Base-by-base conservation (phyloP, 1,139 yeast species). In the Debaryomycetaceae sp. region DNA sequence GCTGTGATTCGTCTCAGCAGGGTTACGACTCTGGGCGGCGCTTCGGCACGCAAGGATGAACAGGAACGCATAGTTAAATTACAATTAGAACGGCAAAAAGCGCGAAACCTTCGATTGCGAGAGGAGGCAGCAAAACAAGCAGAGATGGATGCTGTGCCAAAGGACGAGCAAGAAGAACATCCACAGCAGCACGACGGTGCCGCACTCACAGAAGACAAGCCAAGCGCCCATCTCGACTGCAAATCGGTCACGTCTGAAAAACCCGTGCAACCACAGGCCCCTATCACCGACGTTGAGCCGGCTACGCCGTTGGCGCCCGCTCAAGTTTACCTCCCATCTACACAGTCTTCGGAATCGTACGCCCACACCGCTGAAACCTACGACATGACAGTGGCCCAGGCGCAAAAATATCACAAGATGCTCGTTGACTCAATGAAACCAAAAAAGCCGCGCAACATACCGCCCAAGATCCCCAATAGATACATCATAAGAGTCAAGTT, bases 361-460 rank as follows among this genome's bases (percentile, higher is more conserved):
- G 67, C 65, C 23, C 66, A 66, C 36, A 70, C 71, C 2, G 71
- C 65, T 13, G 62, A 57, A 30, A 72, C 66, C 30, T 74, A 72
- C 44, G 70, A 71, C 23, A 48, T 75, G 45, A 70, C 80, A 0
- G 61, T 72, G 2, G 56, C 66, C 7, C 79, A 75, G 37, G 80
- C 77, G 1, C 68, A 67, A 41, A 59, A 58, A 11, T 77, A 76
- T 44, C 79, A 71, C 43, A 56, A 61, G 29, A 49, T 70, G 34
- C 55, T 76, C 25, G 51, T 65, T 12, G 57, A 60, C 29, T 59
- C 62, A 17, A 66, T 64, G 18, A 54, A 53, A 51, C 49, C 53
- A 37, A 49, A 51, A 35, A 49, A 57, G 41, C 43, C 45, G 31
- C 43, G 43, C 9, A 22, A 22, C 28, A 38, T 39, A 3, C 48